These are phyloP conservation scores for Thermomucor indicae-seudaticae DNA, from an alignment of 371 early-diverging fungal genomes.

Conservation along the genomic window DNA sequence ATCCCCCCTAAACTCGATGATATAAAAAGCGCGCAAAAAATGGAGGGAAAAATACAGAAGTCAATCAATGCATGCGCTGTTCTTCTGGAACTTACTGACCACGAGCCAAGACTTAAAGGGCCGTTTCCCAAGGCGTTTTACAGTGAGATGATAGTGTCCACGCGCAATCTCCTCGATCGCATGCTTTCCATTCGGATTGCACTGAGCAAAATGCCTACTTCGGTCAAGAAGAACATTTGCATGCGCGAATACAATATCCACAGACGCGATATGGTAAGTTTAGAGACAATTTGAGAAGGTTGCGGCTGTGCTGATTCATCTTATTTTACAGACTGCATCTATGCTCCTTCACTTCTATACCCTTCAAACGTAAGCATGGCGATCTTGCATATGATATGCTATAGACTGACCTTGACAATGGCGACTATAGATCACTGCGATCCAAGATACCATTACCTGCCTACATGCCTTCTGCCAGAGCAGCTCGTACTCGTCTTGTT, in stretches of 20 bases:
- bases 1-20: constrained; percentile 20
- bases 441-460: constrained; percentile 54
- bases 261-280: constrained; percentile 51
- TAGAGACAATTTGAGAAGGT: background rate
- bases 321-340: constrained; percentile 32
- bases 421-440: constrained; percentile 26
- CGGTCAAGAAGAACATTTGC: constrained; percentile 38
- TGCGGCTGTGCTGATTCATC: background rate
- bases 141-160: constrained; percentile 47
- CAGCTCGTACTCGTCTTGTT: constrained; percentile 47
- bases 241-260: constrained; percentile 33
- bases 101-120: constrained; percentile 58
- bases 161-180: constrained; percentile 52
- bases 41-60: constrained; percentile 36
- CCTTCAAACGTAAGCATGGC: constrained; percentile 29
- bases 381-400: background rate
- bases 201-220: constrained; percentile 39
- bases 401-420: background rate
- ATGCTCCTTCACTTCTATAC: constrained; percentile 45
- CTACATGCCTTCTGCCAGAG: constrained; percentile 53
- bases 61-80: constrained; percentile 36
- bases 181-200: constrained; percentile 53
- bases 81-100: constrained; percentile 48
- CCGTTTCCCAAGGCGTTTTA: constrained; percentile 57
- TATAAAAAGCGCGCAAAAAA: constrained; percentile 28